phyloP scores from a whole-genome alignment of 2,329 filamentous ascomycete genomes.

The Geoglossum cookeanum region DNA sequence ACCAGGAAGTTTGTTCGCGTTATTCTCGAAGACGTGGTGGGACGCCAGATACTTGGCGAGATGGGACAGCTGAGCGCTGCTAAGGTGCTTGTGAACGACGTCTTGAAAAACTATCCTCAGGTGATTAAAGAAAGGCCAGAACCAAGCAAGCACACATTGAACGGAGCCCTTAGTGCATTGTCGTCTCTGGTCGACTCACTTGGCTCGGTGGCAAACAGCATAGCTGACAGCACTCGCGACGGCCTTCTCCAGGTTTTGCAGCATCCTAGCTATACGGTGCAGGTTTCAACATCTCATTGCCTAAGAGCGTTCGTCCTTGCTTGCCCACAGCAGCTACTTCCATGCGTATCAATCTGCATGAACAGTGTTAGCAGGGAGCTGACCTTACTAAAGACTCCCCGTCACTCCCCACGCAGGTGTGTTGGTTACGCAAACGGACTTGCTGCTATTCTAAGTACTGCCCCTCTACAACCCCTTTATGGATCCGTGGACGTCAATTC shows the following conservation, averaged over 20 bases:
- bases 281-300: constrained; percentile 73
- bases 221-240: constrained; percentile 73
- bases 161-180: constrained; percentile 59
- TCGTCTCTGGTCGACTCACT: constrained; percentile 60
- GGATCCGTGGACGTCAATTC: constrained; percentile 93
- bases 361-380: constrained; percentile 84
- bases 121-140: constrained; percentile 71
- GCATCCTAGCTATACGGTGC: constrained; percentile 90
- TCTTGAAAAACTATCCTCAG: constrained; percentile 89
- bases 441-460: constrained; percentile 77
- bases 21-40: constrained; percentile 68
- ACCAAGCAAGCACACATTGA: constrained; percentile 70
- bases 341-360: constrained; percentile 87
- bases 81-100: constrained; percentile 62
- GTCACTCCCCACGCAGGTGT: constrained; percentile 66
- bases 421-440: constrained; percentile 83
- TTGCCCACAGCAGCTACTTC: constrained; percentile 78
- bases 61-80: constrained; percentile 72
- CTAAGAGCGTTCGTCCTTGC: constrained; percentile 74
- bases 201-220: constrained; percentile 59
- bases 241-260: constrained; percentile 76
- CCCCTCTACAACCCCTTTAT: constrained; percentile 71
- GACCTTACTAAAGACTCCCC: constrained; percentile 50
- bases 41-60: constrained; percentile 66
- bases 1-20: constrained; percentile 70